Conservation (phyloP, 1,284 basidiomycete species). For the Calocybe gambosa region DNA sequence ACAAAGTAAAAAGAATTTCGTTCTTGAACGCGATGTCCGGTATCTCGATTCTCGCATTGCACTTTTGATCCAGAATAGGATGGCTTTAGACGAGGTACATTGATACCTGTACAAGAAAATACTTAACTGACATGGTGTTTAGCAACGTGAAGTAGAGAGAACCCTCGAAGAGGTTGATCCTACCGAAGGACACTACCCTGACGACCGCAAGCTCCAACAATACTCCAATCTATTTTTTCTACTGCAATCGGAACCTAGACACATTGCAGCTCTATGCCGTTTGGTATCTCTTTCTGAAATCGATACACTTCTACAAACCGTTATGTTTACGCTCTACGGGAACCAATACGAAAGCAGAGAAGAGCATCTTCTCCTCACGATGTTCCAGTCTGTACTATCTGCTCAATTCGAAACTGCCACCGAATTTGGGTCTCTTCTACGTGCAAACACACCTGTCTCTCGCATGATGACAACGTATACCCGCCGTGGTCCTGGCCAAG, state of each 20-base stretch:
- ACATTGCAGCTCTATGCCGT: conserved; percentile 95
- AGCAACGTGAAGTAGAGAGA: conserved; percentile 91
- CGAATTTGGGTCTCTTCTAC: conserved; percentile 94
- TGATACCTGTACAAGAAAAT: conserved; percentile 6
- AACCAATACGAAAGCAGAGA: conserved; percentile 99
- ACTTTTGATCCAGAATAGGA: conserved; percentile 95
- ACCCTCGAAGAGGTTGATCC: conserved; percentile 94
- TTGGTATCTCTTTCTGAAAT: conserved; percentile 95
- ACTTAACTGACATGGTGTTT: conserved; percentile 1
- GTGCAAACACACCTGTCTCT: conserved; percentile 97
- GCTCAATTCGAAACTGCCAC: conserved; percentile 98
- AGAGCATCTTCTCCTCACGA: conserved; percentile 95
- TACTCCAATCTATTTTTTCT: conserved; percentile 99
- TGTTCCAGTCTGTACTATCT: conserved; percentile 98
- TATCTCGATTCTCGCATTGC: conserved; percentile 98
- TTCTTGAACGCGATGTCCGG: conserved; percentile 95
- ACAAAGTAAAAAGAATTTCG: conserved; percentile 99
- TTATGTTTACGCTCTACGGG: conserved; percentile 99
- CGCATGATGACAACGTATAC: conserved; percentile 99
- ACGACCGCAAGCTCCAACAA: conserved; percentile 90
- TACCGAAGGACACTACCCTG: conserved; percentile 83
- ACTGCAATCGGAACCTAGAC: conserved; percentile 94
- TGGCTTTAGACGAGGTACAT: conserved; percentile 91
- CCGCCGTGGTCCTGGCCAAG: conserved; percentile 94
- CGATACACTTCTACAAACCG: conserved; percentile 97